Evolutionary conservation across 2,329 filamentous ascomycete genomes (phyloP).

Genomic region (Helotiales sp.): DNA sequence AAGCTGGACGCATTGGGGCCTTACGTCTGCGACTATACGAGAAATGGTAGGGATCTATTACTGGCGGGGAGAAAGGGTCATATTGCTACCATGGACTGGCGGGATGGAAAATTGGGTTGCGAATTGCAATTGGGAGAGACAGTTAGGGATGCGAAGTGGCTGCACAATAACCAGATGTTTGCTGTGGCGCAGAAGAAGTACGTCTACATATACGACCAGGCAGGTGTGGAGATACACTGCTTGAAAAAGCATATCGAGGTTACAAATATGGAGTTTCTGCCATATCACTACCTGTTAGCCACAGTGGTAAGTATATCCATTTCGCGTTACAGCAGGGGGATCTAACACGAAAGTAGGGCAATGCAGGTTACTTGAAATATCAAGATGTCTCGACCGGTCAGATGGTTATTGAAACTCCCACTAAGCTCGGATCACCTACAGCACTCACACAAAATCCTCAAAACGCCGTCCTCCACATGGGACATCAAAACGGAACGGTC

Average conservation of each 20-base stretch:
- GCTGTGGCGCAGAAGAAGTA: conserved; percentile 96
- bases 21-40: conserved; percentile 86
- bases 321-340: background rate
- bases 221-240: conserved; percentile 91
- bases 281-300: conserved; percentile 92
- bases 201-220: conserved; percentile 93
- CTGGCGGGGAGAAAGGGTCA: conserved; percentile 91
- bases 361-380: conserved; percentile 86
- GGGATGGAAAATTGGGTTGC: conserved; percentile 86
- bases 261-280: conserved; percentile 91
- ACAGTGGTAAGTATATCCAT: conserved; percentile 67
- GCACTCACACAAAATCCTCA: conserved; percentile 86
- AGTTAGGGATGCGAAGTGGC: conserved; percentile 84
- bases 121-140: conserved; percentile 92
- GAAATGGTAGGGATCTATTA: conserved; percentile 85
- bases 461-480: conserved; percentile 90
- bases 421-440: conserved; percentile 81
- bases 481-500: conserved; percentile 93
- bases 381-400: conserved; percentile 95
- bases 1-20: conserved; percentile 83
- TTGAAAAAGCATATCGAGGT: conserved; percentile 90
- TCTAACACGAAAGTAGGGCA: conserved; percentile 57
- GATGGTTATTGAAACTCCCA: conserved; percentile 83
- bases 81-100: conserved; percentile 96
- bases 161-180: conserved; percentile 94